Base-by-base conservation (phyloP, 2,329 filamentous ascomycete species). In the Paraphaeosphaeria sporulosa region DNA sequence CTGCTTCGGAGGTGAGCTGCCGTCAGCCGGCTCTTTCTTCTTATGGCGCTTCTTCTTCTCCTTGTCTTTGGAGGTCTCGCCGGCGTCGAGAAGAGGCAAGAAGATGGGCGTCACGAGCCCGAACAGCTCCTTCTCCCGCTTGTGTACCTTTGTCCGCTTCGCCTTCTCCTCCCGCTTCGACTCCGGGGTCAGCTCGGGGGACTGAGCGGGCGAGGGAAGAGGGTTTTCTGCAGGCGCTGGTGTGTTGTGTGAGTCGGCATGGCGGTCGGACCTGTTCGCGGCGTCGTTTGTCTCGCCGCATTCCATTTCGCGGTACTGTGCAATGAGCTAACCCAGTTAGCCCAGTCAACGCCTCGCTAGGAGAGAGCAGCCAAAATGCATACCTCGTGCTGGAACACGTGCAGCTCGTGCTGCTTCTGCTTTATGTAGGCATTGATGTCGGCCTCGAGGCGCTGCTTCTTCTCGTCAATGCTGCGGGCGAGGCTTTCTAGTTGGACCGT, bases 101-200 rank as follows among this genome's bases (percentile, higher is more conserved):
- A 77, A 78, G 8, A 73, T 69, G 13, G 73, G 74, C 38, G 75
- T 76, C 30, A 76, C 70, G 53, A 78, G 66, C 40, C 75, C 75
- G 59, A 70, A 75, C 32, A 78, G 73, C 64, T 78, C 76, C 46
- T 73, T 65, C 62, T 78, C 76, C 52, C 75, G 71, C 66, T 78
- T 76, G 63, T 77, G 74, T 30, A 77, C 74, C 66, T 76, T 77
- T 51, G 68, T 72, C 40, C 67, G 71, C 68, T 72, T 75, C 57
- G 64, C 66, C 58, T 65, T 67, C 51, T 76, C 71, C 46, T 66
- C 64, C 17, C 66, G 52, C 54, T 65, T 65, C 52, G 58, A 50
- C 42, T 71, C 61, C 48, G 64, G 58, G 47, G 61, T 30, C 13
- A 51, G 12, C 2, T 57, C 63, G 38, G 46, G 36, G 21, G 58